Evolutionary conservation across 805 yeast genomes (phyloP).

Genomic region (Metschnikowia aberdeeniae): DNA sequence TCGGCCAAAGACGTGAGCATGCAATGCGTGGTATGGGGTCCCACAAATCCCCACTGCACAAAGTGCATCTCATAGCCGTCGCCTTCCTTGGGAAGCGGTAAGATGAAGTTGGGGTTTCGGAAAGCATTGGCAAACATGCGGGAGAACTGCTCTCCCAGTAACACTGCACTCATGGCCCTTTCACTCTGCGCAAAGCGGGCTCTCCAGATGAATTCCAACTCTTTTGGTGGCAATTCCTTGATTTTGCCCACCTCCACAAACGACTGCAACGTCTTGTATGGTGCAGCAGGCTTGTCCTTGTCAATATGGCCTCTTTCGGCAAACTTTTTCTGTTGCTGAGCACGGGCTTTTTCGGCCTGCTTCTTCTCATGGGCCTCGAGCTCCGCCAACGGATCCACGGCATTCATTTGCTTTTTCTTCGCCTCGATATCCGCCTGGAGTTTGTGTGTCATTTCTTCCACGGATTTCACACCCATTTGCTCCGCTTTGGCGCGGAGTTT

Average conservation of each 20-base stretch:
- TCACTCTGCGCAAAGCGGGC: slow-evolving; percentile 70
- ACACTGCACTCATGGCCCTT: slow-evolving; percentile 59
- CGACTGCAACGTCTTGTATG: slow-evolving; percentile 69
- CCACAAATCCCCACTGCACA: slow-evolving; percentile 90
- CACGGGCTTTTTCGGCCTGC: slow-evolving; percentile 26
- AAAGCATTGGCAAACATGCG: slow-evolving; percentile 62
- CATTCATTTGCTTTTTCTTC: slow-evolving; percentile 53
- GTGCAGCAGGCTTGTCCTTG: slow-evolving; percentile 35
- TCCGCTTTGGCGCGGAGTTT: slow-evolving; percentile 36
- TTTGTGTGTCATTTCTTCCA: slow-evolving; percentile 60
- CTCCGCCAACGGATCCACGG: slow-evolving; percentile 66
- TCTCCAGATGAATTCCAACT: slow-evolving; percentile 82
- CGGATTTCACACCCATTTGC: slow-evolving; percentile 31
- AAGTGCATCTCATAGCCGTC: slow-evolving; percentile 77
- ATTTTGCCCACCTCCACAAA: slow-evolving; percentile 70
- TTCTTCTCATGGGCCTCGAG: slow-evolving; percentile 52
- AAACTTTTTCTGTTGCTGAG: slow-evolving; percentile 17
- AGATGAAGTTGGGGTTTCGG: slow-evolving; percentile 75
- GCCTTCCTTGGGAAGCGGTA: slow-evolving; percentile 73
- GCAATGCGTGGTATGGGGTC: slow-evolving; percentile 79
- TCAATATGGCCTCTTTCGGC: slow-evolving; percentile 31
- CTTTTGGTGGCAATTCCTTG: slow-evolving; percentile 49
- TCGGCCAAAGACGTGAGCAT: slow-evolving; percentile 89
- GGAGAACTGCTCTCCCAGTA: slow-evolving; percentile 57
- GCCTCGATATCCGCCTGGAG: slow-evolving; percentile 57